These are phyloP conservation scores for Globisporangium mamillatum DNA, from an alignment of 352 stramenopile species.

Conservation along the genomic window DNA sequence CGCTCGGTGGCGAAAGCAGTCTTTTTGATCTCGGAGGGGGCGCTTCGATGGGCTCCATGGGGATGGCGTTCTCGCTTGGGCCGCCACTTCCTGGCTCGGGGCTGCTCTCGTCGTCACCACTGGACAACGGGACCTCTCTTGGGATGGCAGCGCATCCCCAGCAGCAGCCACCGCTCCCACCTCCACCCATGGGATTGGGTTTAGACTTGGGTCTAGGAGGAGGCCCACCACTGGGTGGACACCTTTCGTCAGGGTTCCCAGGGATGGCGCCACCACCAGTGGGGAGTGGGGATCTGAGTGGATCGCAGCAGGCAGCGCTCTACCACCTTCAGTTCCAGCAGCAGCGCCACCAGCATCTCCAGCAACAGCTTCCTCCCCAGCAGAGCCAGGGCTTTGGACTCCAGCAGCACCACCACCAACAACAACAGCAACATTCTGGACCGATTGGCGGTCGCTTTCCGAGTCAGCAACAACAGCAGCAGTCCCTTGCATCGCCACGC, in stretches of 20 bases:
- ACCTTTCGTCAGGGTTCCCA: neutral
- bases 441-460: slow-evolving; percentile 8
- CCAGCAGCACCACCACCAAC: slow-evolving; percentile 5
- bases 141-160: slow-evolving; percentile 17
- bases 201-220: slow-evolving; percentile 1
- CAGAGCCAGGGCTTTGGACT: slow-evolving; percentile 26
- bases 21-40: slow-evolving; percentile 8
- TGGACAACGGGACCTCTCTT: slow-evolving; percentile 9
- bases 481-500: neutral
- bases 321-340: slow-evolving; percentile 51
- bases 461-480: slow-evolving; percentile 10
- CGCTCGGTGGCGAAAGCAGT: neutral
- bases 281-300: neutral
- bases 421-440: neutral
- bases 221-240: neutral
- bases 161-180: slow-evolving; percentile 9
- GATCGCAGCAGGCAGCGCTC: slow-evolving; percentile 16
- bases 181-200: slow-evolving; percentile 10
- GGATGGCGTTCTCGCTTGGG: slow-evolving; percentile 6
- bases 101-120: slow-evolving; percentile 2
- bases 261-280: neutral
- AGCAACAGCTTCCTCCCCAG: slow-evolving; percentile 20
- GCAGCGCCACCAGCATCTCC: slow-evolving; percentile 31
- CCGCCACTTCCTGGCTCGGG: neutral
- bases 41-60: neutral